Percentiles rank a stretch among this genome's conserved stretches.
phyloP scores from a whole-genome alignment of 139 green algal species.

The Chlorella ohadii region DNA sequence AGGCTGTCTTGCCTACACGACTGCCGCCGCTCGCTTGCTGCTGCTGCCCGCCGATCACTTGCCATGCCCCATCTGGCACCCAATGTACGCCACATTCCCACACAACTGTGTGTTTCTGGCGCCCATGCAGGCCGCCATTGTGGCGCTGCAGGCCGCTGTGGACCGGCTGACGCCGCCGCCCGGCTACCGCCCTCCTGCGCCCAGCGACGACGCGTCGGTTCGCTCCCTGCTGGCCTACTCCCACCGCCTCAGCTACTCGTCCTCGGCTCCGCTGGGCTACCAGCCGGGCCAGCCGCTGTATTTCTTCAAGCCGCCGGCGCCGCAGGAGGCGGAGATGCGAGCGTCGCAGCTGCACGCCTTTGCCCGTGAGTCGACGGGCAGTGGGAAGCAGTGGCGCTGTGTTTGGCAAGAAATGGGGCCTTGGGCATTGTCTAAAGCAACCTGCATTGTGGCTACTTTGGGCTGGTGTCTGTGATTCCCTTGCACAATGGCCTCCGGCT shows the following conservation, averaged over 20 bases:
- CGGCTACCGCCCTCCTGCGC: not conserved
- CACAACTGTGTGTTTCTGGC: too few species aligned
- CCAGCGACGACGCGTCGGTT: not conserved
- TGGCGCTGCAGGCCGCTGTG: constrained; percentile 16
- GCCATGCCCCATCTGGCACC: too few species aligned
- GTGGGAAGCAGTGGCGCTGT: too few species aligned
- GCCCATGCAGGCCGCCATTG: constrained; percentile 4
- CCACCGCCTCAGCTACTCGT: constrained; percentile 61
- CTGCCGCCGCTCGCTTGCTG: too few species aligned
- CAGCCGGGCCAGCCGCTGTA: constrained; percentile 40
- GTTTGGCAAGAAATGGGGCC: too few species aligned
- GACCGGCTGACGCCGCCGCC: constrained; percentile 12
- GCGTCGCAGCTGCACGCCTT: constrained; percentile 56
- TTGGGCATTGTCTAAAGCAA: too few species aligned
- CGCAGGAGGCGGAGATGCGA: constrained; percentile 57
- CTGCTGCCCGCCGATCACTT: too few species aligned
- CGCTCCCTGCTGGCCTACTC: constrained; percentile 48
- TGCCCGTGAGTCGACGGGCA: constrained; percentile 3
- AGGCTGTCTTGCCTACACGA: too few species aligned
- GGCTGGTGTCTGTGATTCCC: not conserved
- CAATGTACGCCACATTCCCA: too few species aligned
- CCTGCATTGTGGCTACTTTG: too few species aligned
- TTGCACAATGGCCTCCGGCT: not conserved
- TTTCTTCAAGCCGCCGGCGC: constrained; percentile 58
- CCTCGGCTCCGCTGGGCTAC: constrained; percentile 51